A percentile compares a stretch with the other conserved stretches of the same genome.
These are phyloP conservation scores for Xylariales sp. DNA, from an alignment of 2,329 filamentous ascomycete species.

Conservation along the genomic window DNA sequence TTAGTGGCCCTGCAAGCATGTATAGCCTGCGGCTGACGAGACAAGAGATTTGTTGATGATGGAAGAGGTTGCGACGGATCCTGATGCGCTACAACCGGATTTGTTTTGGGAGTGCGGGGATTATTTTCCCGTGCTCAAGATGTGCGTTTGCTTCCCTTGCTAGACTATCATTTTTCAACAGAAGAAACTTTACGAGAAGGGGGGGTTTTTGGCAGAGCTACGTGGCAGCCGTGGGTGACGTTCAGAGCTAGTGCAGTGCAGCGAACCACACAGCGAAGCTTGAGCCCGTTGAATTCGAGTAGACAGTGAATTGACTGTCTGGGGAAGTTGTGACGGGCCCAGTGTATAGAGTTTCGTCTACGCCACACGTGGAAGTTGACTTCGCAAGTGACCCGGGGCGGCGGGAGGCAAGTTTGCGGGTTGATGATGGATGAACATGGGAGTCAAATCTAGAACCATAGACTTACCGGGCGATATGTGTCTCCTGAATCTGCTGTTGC, in stretches of 20 bases:
- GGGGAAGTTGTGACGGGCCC: constrained; percentile 1
- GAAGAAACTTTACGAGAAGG: background rate
- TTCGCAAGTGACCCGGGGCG: background rate
- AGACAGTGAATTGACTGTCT: too few relatives aligned
- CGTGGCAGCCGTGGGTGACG: background rate
- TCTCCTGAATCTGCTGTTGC: constrained; percentile 55
- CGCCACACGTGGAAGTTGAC: constrained; percentile 2
- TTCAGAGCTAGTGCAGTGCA: constrained; percentile 1
- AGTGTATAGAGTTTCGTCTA: constrained; percentile 8
- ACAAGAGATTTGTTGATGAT: background rate
- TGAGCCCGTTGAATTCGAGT: too few relatives aligned
- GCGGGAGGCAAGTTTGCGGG: background rate
- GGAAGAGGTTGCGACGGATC: too few relatives aligned
- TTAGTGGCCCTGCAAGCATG: constrained; percentile 11
- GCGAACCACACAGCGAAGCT: background rate
- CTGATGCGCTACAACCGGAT: too few relatives aligned
- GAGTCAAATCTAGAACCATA: too few relatives aligned
- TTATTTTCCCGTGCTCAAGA: background rate
- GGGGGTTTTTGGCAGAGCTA: background rate
- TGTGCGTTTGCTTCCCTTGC: constrained; percentile 1
- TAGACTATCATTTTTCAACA: background rate
- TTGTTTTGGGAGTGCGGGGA: constrained; percentile 6
- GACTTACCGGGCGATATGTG: constrained; percentile 51
- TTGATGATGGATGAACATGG: too few relatives aligned
- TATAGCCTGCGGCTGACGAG: background rate